phyloP scores from a whole-genome alignment of 495 filamentous ascomycete genomes.

The Neurospora sp. region DNA sequence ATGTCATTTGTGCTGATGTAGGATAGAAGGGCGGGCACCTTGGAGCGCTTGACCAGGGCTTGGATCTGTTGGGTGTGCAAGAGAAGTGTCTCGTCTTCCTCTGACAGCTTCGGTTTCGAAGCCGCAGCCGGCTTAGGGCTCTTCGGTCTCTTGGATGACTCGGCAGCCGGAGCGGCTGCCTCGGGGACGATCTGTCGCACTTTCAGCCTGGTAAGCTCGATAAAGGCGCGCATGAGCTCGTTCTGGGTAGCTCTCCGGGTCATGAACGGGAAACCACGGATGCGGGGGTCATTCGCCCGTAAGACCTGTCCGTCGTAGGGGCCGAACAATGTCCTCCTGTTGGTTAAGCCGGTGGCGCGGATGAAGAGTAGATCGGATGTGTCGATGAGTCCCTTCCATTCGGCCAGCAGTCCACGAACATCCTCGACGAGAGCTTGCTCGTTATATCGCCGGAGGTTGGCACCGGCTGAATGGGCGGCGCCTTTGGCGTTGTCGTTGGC shows the following conservation, averaged over 20 bases:
- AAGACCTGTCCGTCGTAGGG: conserved; percentile 84
- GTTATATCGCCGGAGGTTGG: conserved; percentile 83
- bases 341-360: conserved; percentile 78
- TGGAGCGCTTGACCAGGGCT: conserved; percentile 80
- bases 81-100: conserved; percentile 70
- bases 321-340: conserved; percentile 75
- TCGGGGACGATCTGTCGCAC: conserved; percentile 53
- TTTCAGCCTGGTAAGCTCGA: conserved; percentile 86
- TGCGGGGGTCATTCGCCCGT: conserved; percentile 68
- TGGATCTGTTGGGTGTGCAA: conserved; percentile 82
- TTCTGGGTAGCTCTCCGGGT: conserved; percentile 90
- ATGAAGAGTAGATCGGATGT: conserved; percentile 76
- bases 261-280: conserved; percentile 86
- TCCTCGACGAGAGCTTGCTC: conserved; percentile 80
- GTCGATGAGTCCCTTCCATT: conserved; percentile 80
- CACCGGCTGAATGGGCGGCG: conserved; percentile 85
- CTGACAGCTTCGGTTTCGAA: conserved; percentile 47
- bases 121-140: background rate
- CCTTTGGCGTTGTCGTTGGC: conserved; percentile 87
- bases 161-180: conserved; percentile 40
- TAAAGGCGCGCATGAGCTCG: conserved; percentile 87
- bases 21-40: conserved; percentile 74
- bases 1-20: conserved; percentile 74
- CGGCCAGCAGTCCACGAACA: conserved; percentile 62
- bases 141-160: conserved; percentile 22